Evolutionary conservation across 176 grass and related monocot species (phyloP).

Genomic region (Carex kokanica): DNA sequence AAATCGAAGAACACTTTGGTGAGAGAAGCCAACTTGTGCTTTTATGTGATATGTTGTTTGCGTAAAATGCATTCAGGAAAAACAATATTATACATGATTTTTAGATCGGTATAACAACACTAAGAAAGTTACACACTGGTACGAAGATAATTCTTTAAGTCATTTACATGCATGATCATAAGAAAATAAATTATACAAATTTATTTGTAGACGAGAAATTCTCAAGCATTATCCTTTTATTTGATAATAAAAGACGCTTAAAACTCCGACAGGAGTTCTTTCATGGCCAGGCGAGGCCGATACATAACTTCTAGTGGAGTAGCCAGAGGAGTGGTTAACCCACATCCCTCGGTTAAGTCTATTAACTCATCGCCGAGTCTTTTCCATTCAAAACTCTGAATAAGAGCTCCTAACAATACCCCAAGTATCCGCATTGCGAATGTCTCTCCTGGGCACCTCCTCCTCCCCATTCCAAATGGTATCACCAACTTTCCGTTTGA

Average conservation of each 20-base stretch:
- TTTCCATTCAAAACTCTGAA: slow-evolving; percentile 45
- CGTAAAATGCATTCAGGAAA: too few relatives aligned
- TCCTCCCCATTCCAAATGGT: too few relatives aligned
- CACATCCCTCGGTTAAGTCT: slow-evolving; percentile 26
- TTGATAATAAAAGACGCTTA: background rate
- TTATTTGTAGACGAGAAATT: background rate
- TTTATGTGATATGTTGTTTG: too few relatives aligned
- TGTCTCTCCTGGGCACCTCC: slow-evolving; percentile 40
- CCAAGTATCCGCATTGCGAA: slow-evolving; percentile 10
- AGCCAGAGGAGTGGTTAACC: background rate
- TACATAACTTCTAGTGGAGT: slow-evolving; percentile 19
- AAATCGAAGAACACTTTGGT: too few relatives aligned
- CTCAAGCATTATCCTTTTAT: background rate
- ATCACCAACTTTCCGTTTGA: too few relatives aligned
- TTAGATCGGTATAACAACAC: too few relatives aligned
- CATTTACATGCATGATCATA: too few relatives aligned
- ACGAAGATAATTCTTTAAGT: too few relatives aligned
- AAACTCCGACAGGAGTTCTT: background rate
- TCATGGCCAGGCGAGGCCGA: background rate
- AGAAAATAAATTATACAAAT: too few relatives aligned
- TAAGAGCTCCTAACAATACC: slow-evolving; percentile 18
- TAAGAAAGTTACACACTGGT: too few relatives aligned
- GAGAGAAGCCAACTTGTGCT: too few relatives aligned
- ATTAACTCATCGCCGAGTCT: slow-evolving; percentile 15
- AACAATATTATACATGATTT: too few relatives aligned